Evolutionary conservation across 2,329 filamentous ascomycete genomes (phyloP).

Genomic region (Exophiala phaeomuriformis): DNA sequence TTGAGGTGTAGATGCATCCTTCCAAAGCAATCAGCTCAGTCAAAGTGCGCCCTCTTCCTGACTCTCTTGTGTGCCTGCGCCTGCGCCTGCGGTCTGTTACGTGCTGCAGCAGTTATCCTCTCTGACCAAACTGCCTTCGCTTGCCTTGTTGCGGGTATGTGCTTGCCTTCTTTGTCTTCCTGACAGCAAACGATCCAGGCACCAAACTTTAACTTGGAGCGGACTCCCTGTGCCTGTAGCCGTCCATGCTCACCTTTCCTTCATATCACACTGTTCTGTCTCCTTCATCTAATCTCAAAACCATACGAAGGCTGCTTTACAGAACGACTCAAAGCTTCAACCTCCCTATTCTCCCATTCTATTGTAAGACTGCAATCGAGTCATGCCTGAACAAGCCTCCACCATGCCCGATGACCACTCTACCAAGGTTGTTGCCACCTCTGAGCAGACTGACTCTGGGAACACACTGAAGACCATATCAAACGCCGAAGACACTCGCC

Average conservation of each 20-base stretch:
- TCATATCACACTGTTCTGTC: background rate
- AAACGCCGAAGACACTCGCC: background rate
- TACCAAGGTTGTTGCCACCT: background rate
- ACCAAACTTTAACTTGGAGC: background rate
- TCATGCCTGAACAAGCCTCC: background rate
- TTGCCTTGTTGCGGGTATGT: background rate
- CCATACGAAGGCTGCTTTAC: background rate
- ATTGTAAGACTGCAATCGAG: background rate
- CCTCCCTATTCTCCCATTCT: no score
- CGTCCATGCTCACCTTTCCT: background rate
- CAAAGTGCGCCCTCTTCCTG: no score
- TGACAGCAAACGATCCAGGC: background rate
- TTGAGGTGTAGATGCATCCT: no score
- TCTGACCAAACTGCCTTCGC: background rate
- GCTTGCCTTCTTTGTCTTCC: background rate
- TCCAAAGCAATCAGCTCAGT: no score
- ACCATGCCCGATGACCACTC: background rate
- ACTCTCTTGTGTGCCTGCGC: background rate
- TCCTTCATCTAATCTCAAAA: background rate
- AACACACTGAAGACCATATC: background rate
- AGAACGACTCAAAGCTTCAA: no score
- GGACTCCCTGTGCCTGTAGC: background rate
- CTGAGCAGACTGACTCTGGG: background rate
- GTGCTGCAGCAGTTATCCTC: background rate
- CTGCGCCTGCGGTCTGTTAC: background rate